Conservation (phyloP, 495 filamentous ascomycete species). For the Hypoxylon intermedium region DNA sequence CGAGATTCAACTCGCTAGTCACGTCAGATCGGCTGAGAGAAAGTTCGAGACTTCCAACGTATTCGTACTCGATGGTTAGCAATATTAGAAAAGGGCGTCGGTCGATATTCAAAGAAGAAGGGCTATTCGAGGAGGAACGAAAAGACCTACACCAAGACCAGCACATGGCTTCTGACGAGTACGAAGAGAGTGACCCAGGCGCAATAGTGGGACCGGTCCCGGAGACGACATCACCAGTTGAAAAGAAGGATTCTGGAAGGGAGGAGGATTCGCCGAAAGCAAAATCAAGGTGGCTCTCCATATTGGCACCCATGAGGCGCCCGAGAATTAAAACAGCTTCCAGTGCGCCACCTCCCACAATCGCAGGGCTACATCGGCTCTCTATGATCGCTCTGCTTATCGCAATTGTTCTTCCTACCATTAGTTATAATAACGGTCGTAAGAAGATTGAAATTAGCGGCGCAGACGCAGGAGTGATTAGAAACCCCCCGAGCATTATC, state of each 20-base stretch:
- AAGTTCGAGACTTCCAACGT: conserved; percentile 43
- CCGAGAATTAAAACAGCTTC: conserved; percentile 51
- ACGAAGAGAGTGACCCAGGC: conserved; percentile 34
- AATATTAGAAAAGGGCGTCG: conserved; percentile 49
- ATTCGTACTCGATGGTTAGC: conserved; percentile 43
- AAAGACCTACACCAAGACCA: conserved; percentile 7
- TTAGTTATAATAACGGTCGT: conserved; percentile 50
- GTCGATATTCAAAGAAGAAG: conserved; percentile 57
- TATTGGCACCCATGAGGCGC: conserved; percentile 44
- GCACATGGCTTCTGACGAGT: conserved; percentile 4
- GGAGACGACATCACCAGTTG: conserved; percentile 22
- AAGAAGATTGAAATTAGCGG: conserved; percentile 46
- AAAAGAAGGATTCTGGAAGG: conserved; percentile 14
- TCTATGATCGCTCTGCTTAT: conserved; percentile 60
- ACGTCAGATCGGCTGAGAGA: conserved; percentile 56
- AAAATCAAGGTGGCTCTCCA: conserved; percentile 48
- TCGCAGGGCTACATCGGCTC: conserved; percentile 49
- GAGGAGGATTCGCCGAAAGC: conserved; percentile 14
- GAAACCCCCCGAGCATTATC: conserved; percentile 31
- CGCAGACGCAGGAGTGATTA: conserved; percentile 56
- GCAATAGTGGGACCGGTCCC: conserved; percentile 38
- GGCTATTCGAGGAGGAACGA: conserved; percentile 47
- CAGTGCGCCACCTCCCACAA: conserved; percentile 49
- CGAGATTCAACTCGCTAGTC: conserved; percentile 54
- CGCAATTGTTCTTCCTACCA: conserved; percentile 58